Conservation (phyloP, 2,329 filamentous ascomycete species). For the Lachnellula suecica region DNA sequence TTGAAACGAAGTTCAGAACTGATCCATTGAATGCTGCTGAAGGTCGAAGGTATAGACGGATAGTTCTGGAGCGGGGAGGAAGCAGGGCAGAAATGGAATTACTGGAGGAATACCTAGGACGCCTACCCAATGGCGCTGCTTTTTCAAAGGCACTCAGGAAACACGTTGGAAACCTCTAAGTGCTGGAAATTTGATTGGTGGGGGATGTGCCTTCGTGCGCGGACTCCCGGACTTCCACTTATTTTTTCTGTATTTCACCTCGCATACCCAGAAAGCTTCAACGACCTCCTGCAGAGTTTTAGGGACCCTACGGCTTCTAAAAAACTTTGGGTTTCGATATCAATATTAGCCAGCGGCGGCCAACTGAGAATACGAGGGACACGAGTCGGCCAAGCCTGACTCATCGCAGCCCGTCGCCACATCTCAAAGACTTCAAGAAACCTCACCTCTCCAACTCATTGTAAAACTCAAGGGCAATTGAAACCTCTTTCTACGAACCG, state of each 20-base stretch:
- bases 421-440: neutral
- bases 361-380: neutral
- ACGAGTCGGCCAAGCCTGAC: neutral
- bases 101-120: conserved; percentile 73
- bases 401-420: neutral
- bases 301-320: no score
- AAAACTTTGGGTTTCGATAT: no score
- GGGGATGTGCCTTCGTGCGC: no score
- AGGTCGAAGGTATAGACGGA: conserved; percentile 74
- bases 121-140: conserved; percentile 73
- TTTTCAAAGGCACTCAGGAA: no score
- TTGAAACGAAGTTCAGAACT: conserved; percentile 74
- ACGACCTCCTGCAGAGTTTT: no score
- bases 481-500: neutral
- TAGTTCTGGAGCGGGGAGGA: conserved; percentile 75
- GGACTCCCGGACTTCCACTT: no score
- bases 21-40: conserved; percentile 76
- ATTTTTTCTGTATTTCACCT: no score
- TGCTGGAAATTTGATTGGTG: no score
- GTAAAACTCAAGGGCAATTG: neutral
- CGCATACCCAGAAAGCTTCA: no score
- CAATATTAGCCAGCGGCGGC: neutral
- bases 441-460: neutral
- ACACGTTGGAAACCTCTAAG: no score
- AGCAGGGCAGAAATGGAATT: conserved; percentile 80